Conservation (phyloP, 805 yeast genomes). For the Suhomyces pyralidae region DNA sequence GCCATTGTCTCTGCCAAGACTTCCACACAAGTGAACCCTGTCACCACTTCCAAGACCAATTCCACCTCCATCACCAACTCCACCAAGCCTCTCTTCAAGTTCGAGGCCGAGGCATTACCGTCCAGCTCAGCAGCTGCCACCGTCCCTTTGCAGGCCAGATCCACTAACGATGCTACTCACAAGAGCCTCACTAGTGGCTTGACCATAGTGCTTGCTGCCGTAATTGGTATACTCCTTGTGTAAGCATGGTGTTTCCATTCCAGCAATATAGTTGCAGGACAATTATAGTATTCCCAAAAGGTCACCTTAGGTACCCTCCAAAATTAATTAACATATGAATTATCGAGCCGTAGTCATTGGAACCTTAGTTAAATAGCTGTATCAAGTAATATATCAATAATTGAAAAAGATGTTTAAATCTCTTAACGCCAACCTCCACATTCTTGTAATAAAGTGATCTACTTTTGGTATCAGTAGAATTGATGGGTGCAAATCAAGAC, state of each 20-base stretch:
- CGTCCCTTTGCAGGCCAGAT: not conserved
- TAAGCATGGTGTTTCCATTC: constrained; percentile 4
- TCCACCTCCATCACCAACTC: constrained; percentile 1
- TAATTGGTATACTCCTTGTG: constrained; percentile 13
- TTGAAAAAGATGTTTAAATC: too few species aligned
- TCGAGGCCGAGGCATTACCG: not conserved
- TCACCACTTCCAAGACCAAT: constrained; percentile 1
- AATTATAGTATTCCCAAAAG: constrained; percentile 7
- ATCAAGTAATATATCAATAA: too few species aligned
- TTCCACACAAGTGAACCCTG: not conserved
- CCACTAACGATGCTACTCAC: not conserved
- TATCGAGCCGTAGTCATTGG: not conserved
- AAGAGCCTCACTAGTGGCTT: constrained; percentile 7
- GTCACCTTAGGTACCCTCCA: not conserved
- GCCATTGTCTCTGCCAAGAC: not conserved
- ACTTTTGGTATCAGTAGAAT: not conserved
- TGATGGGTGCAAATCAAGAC: not conserved
- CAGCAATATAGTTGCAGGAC: constrained; percentile 13
- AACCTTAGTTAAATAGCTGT: not conserved
- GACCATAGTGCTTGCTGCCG: constrained; percentile 7
- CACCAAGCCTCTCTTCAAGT: constrained; percentile 2
- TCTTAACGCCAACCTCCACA: too few species aligned
- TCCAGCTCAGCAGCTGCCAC: not conserved
- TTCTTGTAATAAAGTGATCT: too few species aligned
- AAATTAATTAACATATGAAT: not conserved